Conservation (phyloP, 2,329 filamentous ascomycete genomes). For the Pezicula carpinea region DNA sequence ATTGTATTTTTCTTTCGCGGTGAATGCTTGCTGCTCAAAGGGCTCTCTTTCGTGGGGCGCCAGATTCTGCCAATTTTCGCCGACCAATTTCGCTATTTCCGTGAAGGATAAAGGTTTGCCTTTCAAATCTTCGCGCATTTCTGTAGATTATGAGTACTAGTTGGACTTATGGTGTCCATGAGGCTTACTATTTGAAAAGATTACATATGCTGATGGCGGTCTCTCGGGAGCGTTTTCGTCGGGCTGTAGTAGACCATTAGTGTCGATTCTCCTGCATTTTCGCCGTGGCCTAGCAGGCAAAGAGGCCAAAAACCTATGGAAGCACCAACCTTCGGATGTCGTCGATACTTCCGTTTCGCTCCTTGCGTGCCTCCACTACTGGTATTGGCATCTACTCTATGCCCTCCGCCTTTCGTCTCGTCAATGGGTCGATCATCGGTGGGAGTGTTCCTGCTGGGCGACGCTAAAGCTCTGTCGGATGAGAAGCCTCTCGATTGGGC, state of each 20-base stretch:
- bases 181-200: slow-evolving; percentile 76
- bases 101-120: slow-evolving; percentile 75
- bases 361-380: slow-evolving; percentile 35
- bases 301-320: background rate
- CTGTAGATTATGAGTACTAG: slow-evolving; percentile 32
- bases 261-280: background rate
- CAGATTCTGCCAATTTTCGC: slow-evolving; percentile 76
- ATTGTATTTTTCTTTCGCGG: slow-evolving; percentile 73
- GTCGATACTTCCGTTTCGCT: slow-evolving; percentile 68
- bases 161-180: background rate
- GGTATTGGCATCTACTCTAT: slow-evolving; percentile 39
- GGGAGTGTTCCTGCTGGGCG: slow-evolving; percentile 34
- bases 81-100: slow-evolving; percentile 77
- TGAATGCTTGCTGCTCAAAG: slow-evolving; percentile 67
- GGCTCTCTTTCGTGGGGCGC: slow-evolving; percentile 62
- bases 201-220: slow-evolving; percentile 76
- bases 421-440: slow-evolving; percentile 56
- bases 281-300: background rate
- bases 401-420: slow-evolving; percentile 42
- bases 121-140: slow-evolving; percentile 73
- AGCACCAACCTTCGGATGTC: slow-evolving; percentile 61
- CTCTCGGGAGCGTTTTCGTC: slow-evolving; percentile 78
- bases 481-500: slow-evolving; percentile 63
- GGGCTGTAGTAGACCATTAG: slow-evolving; percentile 40
- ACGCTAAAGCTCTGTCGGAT: slow-evolving; percentile 30